Percentiles rank a stretch among this genome's conserved stretches.
Conservation (phyloP, 495 filamentous ascomycete genomes). For the Trichoderma reesei region DNA sequence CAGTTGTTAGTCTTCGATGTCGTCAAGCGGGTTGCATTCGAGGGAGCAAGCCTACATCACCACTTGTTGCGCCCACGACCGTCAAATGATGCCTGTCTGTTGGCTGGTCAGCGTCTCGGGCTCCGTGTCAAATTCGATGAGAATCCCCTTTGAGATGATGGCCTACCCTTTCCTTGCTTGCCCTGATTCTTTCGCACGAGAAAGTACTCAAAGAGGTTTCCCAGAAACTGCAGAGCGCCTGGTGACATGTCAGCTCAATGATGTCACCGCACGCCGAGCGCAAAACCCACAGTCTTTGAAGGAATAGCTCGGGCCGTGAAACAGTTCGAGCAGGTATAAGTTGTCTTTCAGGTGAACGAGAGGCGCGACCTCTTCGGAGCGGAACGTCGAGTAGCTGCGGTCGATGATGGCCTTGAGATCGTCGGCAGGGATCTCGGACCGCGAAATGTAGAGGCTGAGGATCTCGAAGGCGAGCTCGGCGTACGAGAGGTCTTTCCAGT, state of each 20-base stretch:
- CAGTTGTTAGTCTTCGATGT: not conserved
- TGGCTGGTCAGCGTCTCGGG: not conserved
- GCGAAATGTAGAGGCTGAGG: conserved; percentile 70
- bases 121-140: no score
- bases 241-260: conserved; percentile 13
- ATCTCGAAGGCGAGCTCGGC: conserved; percentile 68
- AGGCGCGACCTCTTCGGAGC: conserved; percentile 61
- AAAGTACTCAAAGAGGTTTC: conserved; percentile 96
- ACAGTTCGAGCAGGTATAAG: conserved; percentile 82
- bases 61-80: conserved; percentile 84
- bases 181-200: conserved; percentile 70
- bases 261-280: conserved; percentile 11
- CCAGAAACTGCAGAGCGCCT: conserved; percentile 79
- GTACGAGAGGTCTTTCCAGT: conserved; percentile 70
- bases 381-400: conserved; percentile 79
- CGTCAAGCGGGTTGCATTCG: not conserved
- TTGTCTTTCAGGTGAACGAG: conserved; percentile 59
- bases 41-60: conserved; percentile 40
- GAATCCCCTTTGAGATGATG: no score
- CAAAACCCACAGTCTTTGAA: conserved; percentile 59
- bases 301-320: conserved; percentile 93
- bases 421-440: conserved; percentile 64
- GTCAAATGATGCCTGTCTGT: conserved; percentile 72
- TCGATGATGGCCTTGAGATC: conserved; percentile 76
- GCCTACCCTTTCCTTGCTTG: conserved; percentile 44